These are phyloP conservation scores for Onygenales sp. DNA, from an alignment of 2,329 filamentous ascomycete species.

Conservation along the genomic window DNA sequence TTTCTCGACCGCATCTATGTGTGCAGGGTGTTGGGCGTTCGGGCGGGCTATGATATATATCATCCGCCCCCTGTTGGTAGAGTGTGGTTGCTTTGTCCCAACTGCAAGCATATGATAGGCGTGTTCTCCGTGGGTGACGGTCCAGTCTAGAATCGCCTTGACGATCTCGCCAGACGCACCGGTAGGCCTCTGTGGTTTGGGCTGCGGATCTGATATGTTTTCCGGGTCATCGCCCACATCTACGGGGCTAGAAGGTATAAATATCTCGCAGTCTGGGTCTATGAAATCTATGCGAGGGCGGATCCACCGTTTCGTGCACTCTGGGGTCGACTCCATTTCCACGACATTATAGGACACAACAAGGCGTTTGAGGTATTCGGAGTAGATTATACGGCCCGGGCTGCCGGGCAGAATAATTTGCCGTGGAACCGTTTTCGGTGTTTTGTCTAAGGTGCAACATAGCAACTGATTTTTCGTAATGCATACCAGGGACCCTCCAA, in stretches of 20 bases:
- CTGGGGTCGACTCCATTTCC: constrained; percentile 17
- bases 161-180: constrained; percentile 31
- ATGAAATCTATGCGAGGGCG: constrained; percentile 30
- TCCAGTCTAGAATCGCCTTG: constrained; percentile 34
- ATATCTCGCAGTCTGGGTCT: constrained; percentile 21
- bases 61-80: constrained; percentile 24
- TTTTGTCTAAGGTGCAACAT: constrained; percentile 37
- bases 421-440: constrained; percentile 32
- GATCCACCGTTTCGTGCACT: constrained; percentile 22
- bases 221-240: background rate
- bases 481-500: constrained; percentile 38
- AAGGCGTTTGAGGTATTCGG: constrained; percentile 36
- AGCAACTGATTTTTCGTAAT: constrained; percentile 39
- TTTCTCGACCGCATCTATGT: constrained; percentile 26
- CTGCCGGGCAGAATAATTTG: constrained; percentile 32
- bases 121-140: constrained; percentile 23
- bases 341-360: constrained; percentile 38
- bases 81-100: constrained; percentile 24
- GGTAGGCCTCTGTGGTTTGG: constrained; percentile 18
- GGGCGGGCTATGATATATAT: constrained; percentile 29
- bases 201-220: constrained; percentile 3
- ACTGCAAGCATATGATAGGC: constrained; percentile 32
- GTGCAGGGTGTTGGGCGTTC: constrained; percentile 15
- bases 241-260: background rate
- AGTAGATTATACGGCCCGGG: constrained; percentile 36